Evolutionary conservation across 2,329 filamentous ascomycete genomes (phyloP).

Genomic region (Paraphaeosphaeria sporulosa): DNA sequence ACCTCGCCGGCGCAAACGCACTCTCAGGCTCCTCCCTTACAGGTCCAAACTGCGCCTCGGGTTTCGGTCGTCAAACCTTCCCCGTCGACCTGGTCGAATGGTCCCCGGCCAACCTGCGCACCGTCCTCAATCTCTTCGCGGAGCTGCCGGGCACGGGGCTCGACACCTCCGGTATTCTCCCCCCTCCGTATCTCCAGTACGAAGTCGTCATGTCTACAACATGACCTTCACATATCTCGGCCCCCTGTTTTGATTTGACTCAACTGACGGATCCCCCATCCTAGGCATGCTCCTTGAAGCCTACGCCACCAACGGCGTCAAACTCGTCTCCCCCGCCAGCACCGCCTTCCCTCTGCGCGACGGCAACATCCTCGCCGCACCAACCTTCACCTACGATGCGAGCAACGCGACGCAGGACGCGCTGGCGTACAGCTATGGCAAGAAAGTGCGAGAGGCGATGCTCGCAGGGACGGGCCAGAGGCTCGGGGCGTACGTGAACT

Average conservation of each 20-base stretch:
- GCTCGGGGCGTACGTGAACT: constrained; percentile 43
- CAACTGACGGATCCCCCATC: no score
- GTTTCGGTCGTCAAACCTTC: constrained; percentile 17
- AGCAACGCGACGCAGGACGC: constrained; percentile 24
- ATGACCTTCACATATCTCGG: no score
- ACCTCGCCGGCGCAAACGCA: constrained; percentile 26
- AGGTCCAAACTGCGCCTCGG: constrained; percentile 26
- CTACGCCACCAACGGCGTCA: constrained; percentile 26
- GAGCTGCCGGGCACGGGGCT: constrained; percentile 6
- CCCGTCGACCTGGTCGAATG: constrained; percentile 24
- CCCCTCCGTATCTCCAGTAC: no score
- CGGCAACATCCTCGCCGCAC: constrained; percentile 22
- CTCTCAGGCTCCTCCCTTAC: constrained; percentile 17
- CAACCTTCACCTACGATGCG: constrained; percentile 23
- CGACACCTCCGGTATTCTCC: constrained; percentile 16
- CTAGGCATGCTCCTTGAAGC: constrained; percentile 26
- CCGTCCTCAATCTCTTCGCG: constrained; percentile 23
- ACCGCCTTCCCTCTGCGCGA: constrained; percentile 31
- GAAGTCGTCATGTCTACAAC: no score
- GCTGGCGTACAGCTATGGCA: constrained; percentile 18
- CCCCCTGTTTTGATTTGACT: no score
- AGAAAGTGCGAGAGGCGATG: constrained; percentile 20
- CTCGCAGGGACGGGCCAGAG: constrained; percentile 19
- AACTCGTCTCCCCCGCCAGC: constrained; percentile 20
- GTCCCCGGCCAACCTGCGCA: constrained; percentile 18